phyloP scores from a whole-genome alignment of 768 basidiomycete species.

The Lactarius pseudohatsudake region DNA sequence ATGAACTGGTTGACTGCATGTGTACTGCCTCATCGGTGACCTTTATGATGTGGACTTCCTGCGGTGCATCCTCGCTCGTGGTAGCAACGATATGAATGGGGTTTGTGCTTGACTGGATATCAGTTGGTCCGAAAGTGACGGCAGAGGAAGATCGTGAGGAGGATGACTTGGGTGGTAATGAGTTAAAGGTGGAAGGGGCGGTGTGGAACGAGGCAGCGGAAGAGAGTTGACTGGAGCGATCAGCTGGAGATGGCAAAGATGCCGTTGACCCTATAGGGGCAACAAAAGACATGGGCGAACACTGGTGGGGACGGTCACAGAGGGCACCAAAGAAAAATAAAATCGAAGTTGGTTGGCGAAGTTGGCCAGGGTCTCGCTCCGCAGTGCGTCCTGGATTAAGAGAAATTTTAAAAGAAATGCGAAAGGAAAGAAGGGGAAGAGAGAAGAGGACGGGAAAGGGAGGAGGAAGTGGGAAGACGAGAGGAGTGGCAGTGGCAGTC shows the following conservation, averaged over 20 bases:
- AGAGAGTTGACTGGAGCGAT: conserved; percentile 20
- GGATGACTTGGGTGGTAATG: conserved; percentile 19
- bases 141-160: conserved; percentile 27
- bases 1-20: conserved; percentile 41
- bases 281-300: conserved; percentile 15
- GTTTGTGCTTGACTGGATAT: conserved; percentile 32
- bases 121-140: conserved; percentile 17
- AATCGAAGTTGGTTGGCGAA: background rate
- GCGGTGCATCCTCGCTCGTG: conserved; percentile 35
- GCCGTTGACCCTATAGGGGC: background rate
- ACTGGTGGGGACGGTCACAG: background rate
- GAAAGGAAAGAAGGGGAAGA: background rate
- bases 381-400: background rate
- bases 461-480: background rate
- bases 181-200: conserved; percentile 17
- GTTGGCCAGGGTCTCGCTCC: background rate
- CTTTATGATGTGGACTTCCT: conserved; percentile 56
- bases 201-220: conserved; percentile 24
- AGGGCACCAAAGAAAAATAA: background rate
- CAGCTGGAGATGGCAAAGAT: conserved; percentile 13
- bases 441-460: background rate
- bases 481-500: background rate
- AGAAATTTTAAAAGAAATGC: background rate
- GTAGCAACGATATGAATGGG: conserved; percentile 37
- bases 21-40: conserved; percentile 50